These are phyloP conservation scores for Exophiala xenobiotica DNA, from an alignment of 2,329 filamentous ascomycete species.

Conservation along the genomic window DNA sequence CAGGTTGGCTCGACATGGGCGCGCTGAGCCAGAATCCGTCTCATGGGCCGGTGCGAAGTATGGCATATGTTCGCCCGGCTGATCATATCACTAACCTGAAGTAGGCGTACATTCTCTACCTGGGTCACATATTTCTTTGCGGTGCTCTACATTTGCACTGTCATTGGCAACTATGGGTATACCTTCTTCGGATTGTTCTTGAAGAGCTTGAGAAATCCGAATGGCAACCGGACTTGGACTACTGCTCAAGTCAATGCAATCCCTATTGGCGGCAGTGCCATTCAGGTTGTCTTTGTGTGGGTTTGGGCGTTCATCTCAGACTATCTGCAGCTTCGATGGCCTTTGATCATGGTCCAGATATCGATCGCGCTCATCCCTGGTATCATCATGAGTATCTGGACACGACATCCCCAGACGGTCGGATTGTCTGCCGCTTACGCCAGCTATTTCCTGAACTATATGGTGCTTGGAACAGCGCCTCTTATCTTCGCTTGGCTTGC, in stretches of 20 bases:
- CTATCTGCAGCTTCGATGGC: slow-evolving; percentile 51
- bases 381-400: slow-evolving; percentile 58
- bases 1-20: slow-evolving; percentile 45
- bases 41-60: slow-evolving; percentile 44
- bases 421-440: slow-evolving; percentile 51
- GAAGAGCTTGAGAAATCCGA: slow-evolving; percentile 36
- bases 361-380: slow-evolving; percentile 49
- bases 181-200: slow-evolving; percentile 42
- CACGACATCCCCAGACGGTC: slow-evolving; percentile 43
- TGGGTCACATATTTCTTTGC: slow-evolving; percentile 51
- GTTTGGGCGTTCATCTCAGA: slow-evolving; percentile 56
- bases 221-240: slow-evolving; percentile 45
- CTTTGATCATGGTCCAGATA: slow-evolving; percentile 50
- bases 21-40: slow-evolving; percentile 48
- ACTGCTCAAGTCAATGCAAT: slow-evolving; percentile 51
- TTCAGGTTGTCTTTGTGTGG: slow-evolving; percentile 55
- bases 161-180: slow-evolving; percentile 50
- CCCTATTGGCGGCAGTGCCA: slow-evolving; percentile 49
- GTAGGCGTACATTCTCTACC: slow-evolving; percentile 41
- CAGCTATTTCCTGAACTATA: slow-evolving; percentile 53
- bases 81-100: not conserved
- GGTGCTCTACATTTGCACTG: slow-evolving; percentile 47
- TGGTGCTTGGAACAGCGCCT: slow-evolving; percentile 52
- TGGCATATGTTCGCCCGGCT: not conserved
- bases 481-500: slow-evolving; percentile 39